Evolutionary conservation across 2,329 filamentous ascomycete genomes (phyloP), one percentile per base, ranked within the genome.

Genomic region (Colletotrichum godetiae): DNA sequence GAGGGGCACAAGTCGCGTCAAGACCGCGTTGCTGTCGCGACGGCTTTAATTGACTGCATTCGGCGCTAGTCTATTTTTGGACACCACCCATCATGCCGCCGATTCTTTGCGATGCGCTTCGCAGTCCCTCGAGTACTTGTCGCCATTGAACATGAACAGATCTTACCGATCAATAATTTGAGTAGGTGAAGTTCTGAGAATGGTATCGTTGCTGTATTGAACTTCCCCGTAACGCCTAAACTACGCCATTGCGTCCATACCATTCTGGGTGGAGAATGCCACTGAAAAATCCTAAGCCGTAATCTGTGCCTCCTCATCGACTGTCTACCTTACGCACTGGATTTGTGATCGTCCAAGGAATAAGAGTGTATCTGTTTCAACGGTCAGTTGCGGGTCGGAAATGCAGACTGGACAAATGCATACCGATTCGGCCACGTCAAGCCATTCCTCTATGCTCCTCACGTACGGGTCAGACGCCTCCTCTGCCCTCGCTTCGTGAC

Each of bases 381-480:
- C 7, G 1, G 68, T 81, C 56, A 80, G 77, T 22, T 13, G 29
- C n/a, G 5, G 11, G 5, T 19, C 15, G 70, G 15, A 5, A 6
- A 22, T 27, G 52, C 6, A 27, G 8, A 29, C 8, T 19, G 29
- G n/a, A 11, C 2, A 13, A 52, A 1, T 22, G 58, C 88, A 78
- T 82, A 95, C 92, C 80, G 89, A 87, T 76, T 92, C 90, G 12
- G 95, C 90, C 80, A 95, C 90, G 12, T 86, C 86, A 70, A 97
- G 86, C 95, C 95, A 98, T 82, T 98, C 95, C 76, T 92, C 89
- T 56, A 97, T 84, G 0, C 92, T 91, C 80, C 93, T 92, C 5
- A 94, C 86, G 80, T 95, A 97, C 1, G 89, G 86, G 82, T 98
- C 94, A 6, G 84, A 84, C 33, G 86, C 86, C 0, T 87, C 86